phyloP scores from a whole-genome alignment of 2,329 filamentous ascomycete genomes.

The Fusarium continuum region DNA sequence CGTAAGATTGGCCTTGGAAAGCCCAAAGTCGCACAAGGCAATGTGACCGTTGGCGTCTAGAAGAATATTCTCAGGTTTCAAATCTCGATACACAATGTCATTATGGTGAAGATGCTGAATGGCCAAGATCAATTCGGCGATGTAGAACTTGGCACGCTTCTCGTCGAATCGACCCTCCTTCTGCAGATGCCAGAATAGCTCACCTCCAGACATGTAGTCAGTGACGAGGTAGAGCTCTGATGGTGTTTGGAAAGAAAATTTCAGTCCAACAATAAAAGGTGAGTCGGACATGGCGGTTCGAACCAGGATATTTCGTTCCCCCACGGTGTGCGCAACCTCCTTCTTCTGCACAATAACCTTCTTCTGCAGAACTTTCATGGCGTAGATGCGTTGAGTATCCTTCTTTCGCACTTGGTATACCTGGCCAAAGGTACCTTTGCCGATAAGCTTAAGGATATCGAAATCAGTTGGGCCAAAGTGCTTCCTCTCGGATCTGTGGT shows the following conservation, averaged over 20 bases:
- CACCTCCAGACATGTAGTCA: conserved; percentile 98
- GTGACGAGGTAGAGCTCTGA: conserved; percentile 98
- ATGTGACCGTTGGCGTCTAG: conserved; percentile 98
- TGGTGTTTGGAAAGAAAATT: conserved; percentile 98
- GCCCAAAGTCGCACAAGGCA: conserved; percentile 94
- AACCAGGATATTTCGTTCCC: conserved; percentile 96
- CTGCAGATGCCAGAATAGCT: conserved; percentile 98
- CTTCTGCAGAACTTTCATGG: conserved; percentile 99
- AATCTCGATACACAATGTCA: conserved; percentile 96
- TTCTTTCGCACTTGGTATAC: conserved; percentile 98
- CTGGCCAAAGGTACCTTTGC: conserved; percentile 97
- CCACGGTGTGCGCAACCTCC: conserved; percentile 95
- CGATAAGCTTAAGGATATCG: conserved; percentile 93
- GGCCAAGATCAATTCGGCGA: conserved; percentile 94
- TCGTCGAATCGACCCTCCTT: conserved; percentile 97
- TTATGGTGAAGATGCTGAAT: conserved; percentile 95
- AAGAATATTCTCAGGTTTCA: conserved; percentile 98
- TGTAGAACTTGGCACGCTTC: conserved; percentile 96
- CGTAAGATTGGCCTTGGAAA: conserved; percentile 96
- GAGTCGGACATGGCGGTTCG: conserved; percentile 95
- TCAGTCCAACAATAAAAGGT: conserved; percentile 96
- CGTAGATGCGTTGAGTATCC: conserved; percentile 94
- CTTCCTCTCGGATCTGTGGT: conserved; percentile 87
- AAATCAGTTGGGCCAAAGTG: conserved; percentile 96
- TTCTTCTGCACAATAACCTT: conserved; percentile 99